A percentile compares a stretch with the other conserved stretches of the same genome.
Evolutionary conservation across 2,329 filamentous ascomycete genomes (phyloP).

Genomic region (Arachnomyces sp.): DNA sequence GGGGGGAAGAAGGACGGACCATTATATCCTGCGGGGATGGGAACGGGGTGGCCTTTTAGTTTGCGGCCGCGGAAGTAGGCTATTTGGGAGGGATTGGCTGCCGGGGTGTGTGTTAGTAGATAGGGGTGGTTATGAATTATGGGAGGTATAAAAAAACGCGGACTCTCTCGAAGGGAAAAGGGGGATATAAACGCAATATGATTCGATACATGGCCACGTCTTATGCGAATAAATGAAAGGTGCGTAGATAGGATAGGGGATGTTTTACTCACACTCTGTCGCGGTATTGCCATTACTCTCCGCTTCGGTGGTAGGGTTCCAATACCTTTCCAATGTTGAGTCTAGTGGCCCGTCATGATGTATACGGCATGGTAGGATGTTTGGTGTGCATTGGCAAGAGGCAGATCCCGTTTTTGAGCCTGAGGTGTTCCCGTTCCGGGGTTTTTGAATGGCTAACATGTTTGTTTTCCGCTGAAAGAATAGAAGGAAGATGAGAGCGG

Average conservation of each 20-base stretch:
- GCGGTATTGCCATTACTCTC: slow-evolving; percentile 25
- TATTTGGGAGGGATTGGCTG: slow-evolving; percentile 36
- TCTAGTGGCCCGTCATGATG: slow-evolving; percentile 67
- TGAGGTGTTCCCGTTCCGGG: slow-evolving; percentile 15
- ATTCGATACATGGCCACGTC: not conserved
- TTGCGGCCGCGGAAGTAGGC: slow-evolving; percentile 74
- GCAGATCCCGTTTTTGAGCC: not conserved
- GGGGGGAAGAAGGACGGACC: slow-evolving; percentile 27
- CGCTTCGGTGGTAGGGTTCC: slow-evolving; percentile 50
- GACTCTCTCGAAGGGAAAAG: not conserved
- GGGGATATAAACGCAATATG: not conserved
- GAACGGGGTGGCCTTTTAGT: slow-evolving; percentile 58
- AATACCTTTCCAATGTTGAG: slow-evolving; percentile 53
- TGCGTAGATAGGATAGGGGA: not conserved
- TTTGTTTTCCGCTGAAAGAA: too few relatives aligned
- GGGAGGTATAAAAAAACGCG: not conserved
- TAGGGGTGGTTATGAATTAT: not conserved
- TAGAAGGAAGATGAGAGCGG: too few relatives aligned
- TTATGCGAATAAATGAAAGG: not conserved
- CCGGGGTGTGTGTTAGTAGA: slow-evolving; percentile 2
- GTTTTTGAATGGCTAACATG: slow-evolving; percentile 30
- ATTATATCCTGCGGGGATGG: slow-evolving; percentile 62
- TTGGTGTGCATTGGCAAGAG: slow-evolving; percentile 39
- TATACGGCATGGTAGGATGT: slow-evolving; percentile 73
- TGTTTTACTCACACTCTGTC: not conserved